These are phyloP conservation scores for Cenchrus fungigraminus DNA, from an alignment of 176 grass and related monocot species.

Conservation along the genomic window DNA sequence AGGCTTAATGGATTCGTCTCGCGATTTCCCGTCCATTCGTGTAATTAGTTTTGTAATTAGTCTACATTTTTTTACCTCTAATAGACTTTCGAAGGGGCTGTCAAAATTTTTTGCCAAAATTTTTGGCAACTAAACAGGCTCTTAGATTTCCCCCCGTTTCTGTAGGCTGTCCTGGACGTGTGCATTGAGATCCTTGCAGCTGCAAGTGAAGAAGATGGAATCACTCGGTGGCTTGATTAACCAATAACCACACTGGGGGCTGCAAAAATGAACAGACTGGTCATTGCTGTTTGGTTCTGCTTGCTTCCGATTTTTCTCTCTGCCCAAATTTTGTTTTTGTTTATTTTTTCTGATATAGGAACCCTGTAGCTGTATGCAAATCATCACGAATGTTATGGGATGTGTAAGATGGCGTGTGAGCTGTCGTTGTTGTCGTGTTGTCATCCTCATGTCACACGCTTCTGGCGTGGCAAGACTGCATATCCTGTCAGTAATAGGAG, in stretches of 20 bases:
- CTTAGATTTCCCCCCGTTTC: background rate
- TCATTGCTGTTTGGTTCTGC: slow-evolving; percentile 14
- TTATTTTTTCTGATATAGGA: slow-evolving; percentile 26
- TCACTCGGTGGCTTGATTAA: slow-evolving; percentile 79
- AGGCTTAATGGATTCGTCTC: too few relatives aligned
- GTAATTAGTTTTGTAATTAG: too few relatives aligned
- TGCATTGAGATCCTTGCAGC: slow-evolving; percentile 80
- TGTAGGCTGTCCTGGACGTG: slow-evolving; percentile 80
- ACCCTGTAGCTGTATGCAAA: background rate
- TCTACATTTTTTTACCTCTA: too few relatives aligned
- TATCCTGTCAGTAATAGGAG: background rate
- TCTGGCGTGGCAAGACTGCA: background rate
- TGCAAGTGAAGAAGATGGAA: slow-evolving; percentile 78
- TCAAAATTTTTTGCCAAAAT: too few relatives aligned
- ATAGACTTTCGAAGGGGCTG: too few relatives aligned
- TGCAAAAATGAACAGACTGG: background rate
- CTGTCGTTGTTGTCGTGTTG: background rate
- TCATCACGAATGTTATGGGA: background rate
- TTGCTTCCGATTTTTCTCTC: background rate
- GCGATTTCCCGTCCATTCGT: too few relatives aligned
- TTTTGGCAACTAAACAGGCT: too few relatives aligned
- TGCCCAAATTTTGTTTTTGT: slow-evolving; percentile 16
- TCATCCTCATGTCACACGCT: background rate
- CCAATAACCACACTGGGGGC: background rate
- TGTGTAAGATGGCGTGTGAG: background rate